Evolutionary conservation across 768 basidiomycete species (phyloP).

Genomic region (Podaxis sp.): DNA sequence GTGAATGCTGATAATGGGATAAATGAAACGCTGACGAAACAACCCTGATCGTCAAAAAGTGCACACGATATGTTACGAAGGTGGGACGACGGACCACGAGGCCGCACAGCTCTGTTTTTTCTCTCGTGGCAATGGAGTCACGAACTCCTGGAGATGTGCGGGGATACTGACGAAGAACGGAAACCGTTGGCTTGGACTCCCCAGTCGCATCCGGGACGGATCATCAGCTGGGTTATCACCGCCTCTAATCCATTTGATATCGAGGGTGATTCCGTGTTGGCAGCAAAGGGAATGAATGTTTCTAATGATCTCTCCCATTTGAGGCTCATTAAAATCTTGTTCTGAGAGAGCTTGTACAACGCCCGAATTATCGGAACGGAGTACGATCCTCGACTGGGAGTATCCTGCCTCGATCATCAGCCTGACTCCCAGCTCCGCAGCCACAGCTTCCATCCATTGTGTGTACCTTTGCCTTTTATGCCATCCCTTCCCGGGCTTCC

Average conservation of each 20-base stretch:
- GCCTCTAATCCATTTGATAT: conserved; percentile 25
- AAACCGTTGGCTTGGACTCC: conserved; percentile 13
- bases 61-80: too few species aligned
- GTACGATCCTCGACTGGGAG: conserved; percentile 17
- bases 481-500: conserved; percentile 32
- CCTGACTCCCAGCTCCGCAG: conserved; percentile 35
- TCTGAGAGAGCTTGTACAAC: conserved; percentile 30
- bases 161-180: conserved; percentile 11
- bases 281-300: conserved; percentile 21
- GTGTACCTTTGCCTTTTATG: conserved; percentile 25
- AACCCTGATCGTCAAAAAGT: too few species aligned
- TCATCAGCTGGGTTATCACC: conserved; percentile 29
- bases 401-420: conserved; percentile 22
- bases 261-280: conserved; percentile 19
- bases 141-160: conserved; percentile 3
- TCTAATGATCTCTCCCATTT: conserved; percentile 26
- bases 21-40: too few species aligned
- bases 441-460: conserved; percentile 42
- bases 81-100: neutral
- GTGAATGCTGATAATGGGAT: too few species aligned
- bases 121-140: neutral
- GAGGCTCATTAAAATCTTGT: conserved; percentile 17
- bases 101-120: neutral
- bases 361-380: conserved; percentile 38
- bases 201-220: conserved; percentile 19